Evolutionary conservation across 768 basidiomycete genomes (phyloP), one percentile per base, ranked within the genome.

Genomic region (Mycena olivaceomarginata): DNA sequence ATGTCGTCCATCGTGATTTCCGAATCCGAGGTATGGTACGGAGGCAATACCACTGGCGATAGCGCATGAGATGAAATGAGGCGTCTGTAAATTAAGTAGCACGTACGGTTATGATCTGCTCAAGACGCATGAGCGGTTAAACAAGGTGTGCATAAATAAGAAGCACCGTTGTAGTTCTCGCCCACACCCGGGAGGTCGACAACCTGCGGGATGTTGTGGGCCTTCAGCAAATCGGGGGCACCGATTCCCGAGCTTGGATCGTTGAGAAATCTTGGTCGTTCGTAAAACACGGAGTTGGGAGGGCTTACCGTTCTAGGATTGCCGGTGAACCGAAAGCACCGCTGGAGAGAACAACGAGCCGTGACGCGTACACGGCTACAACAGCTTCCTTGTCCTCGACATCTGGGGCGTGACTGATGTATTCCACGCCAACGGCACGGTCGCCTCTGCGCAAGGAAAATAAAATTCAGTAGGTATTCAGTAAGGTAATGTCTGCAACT

Each of bases 161-260:
- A 68, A 53, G 40, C 22, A 90, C 92, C 92, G 78, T 89, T 87
- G 68, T 91, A 92, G 77, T 95, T 91, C 81, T 94, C 93, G 13
- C 96, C 95, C 0, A 97, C 95, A 20, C 93, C 93, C 1, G 94
- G 94, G 16, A 96, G 89, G 70, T 95, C 91, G 16, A 94, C 88
- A 39, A 91, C 66, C 74, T 88, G 86, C 9, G 84, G 79, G 43
- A 96, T 89, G 13, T 86, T 87, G 68, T 90, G 84, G 45, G 84
- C 85, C 53, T 89, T 80, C 53, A 96, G 85, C 53, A 93, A 78
- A 0, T 84, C 81, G 3, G 82, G 79, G 0, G 90, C 87, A 3
- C 96, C 96, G 70, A 97, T 93, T 8, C 96, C 94, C 0, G 93
- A 94, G 43, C 86, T 86, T 41, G 12, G 25, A 65, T 81, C 0